Evolutionary conservation across 768 basidiomycete species (phyloP).

Genomic region (Boletellus ananas): DNA sequence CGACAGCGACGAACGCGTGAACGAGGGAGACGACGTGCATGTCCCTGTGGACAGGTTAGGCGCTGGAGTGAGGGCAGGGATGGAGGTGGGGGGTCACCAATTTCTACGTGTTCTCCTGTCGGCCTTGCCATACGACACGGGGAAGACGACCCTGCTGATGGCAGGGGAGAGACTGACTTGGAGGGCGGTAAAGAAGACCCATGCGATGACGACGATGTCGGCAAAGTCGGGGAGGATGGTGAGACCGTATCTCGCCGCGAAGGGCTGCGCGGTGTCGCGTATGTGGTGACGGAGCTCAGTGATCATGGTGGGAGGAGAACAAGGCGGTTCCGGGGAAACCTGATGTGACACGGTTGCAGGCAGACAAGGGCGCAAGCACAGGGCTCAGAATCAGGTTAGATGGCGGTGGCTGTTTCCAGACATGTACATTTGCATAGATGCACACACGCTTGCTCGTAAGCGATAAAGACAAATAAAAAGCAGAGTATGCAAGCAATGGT

Average conservation of each 20-base stretch:
- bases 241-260: constrained; percentile 41
- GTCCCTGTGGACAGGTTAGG: constrained; percentile 42
- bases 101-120: constrained; percentile 49
- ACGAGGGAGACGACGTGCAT: constrained; percentile 70
- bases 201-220: constrained; percentile 49
- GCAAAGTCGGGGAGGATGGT: constrained; percentile 54
- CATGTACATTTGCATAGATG: constrained; percentile 31
- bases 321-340: constrained; percentile 5
- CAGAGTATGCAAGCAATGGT: constrained; percentile 21
- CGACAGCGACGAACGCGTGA: constrained; percentile 66
- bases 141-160: constrained; percentile 45
- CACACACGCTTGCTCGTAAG: constrained; percentile 20
- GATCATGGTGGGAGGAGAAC: constrained; percentile 19
- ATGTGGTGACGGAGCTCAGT: constrained; percentile 27
- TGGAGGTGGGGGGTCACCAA: constrained; percentile 40
- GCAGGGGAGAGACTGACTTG: constrained; percentile 58
- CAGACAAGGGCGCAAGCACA: constrained; percentile 11
- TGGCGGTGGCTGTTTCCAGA: constrained; percentile 10
- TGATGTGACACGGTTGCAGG: constrained; percentile 4
- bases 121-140: constrained; percentile 47
- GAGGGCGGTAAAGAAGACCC: constrained; percentile 53
- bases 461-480: constrained; percentile 35
- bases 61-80: background rate
- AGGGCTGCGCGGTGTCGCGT: constrained; percentile 28
- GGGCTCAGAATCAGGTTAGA: background rate